phyloP scores from a whole-genome alignment of 768 basidiomycete species.

The Boletus pseudopeckii region DNA sequence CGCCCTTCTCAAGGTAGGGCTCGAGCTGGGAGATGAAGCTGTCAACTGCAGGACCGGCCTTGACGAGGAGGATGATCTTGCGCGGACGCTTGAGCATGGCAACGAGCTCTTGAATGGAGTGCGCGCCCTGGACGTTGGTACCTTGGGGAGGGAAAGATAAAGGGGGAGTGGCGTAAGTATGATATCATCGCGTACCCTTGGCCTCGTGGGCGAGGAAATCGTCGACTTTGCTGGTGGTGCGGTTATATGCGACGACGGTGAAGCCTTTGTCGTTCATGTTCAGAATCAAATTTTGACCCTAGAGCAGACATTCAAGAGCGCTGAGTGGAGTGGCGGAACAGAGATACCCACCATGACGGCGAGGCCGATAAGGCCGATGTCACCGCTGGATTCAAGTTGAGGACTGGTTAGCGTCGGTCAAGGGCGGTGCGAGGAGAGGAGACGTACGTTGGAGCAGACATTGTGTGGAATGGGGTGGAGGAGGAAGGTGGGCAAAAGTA shows the following conservation, averaged over 20 bases:
- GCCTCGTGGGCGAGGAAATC: slow-evolving; percentile 94
- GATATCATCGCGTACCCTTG: slow-evolving; percentile 67
- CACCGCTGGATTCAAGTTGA: slow-evolving; percentile 56
- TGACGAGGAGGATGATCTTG: slow-evolving; percentile 98
- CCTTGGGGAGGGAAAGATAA: slow-evolving; percentile 47
- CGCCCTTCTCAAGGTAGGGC: slow-evolving; percentile 89
- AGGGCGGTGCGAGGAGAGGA: slow-evolving; percentile 3
- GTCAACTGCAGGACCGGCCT: slow-evolving; percentile 96
- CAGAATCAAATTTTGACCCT: slow-evolving; percentile 96
- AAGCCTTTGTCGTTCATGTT: slow-evolving; percentile 99
- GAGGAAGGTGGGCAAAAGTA: slow-evolving; percentile 27
- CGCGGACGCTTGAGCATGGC: slow-evolving; percentile 92
- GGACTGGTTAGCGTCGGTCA: slow-evolving; percentile 22
- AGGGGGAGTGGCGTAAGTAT: slow-evolving; percentile 13
- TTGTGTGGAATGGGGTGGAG: slow-evolving; percentile 32
- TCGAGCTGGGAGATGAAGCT: slow-evolving; percentile 88
- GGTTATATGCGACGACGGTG: slow-evolving; percentile 95
- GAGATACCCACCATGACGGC: slow-evolving; percentile 84
- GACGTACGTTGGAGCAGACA: slow-evolving; percentile 52
- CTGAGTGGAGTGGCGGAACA: slow-evolving; percentile 12
- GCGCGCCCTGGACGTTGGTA: slow-evolving; percentile 92
- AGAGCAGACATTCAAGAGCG: slow-evolving; percentile 6
- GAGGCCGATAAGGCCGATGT: slow-evolving; percentile 97
- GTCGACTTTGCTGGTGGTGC: slow-evolving; percentile 95
- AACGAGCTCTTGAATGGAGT: slow-evolving; percentile 87